Evolutionary conservation across 192 early-diverging fungal genomes (phyloP), one percentile per base, ranked within the genome.

Genomic region (Podila verticillata): DNA sequence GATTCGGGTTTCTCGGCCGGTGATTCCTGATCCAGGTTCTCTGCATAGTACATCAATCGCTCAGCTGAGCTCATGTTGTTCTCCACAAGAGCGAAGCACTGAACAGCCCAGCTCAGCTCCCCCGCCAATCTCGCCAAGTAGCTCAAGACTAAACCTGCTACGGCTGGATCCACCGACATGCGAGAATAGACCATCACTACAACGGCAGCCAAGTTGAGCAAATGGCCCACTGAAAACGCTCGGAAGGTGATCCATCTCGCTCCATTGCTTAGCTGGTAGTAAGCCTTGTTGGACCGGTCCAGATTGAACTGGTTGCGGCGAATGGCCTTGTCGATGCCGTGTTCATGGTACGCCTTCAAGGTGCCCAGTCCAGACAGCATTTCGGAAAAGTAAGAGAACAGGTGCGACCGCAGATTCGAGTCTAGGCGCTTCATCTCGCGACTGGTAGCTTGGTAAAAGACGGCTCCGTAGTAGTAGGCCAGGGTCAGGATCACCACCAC

Each of bases 51-150:
- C 61, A 74, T 62, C 26, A 82, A 28, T 28, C 81, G 48, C 49
- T 78, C 64, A 5, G 61, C 81, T 2, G 69, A 82, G 62, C 69
- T 81, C 84, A 77, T 82, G 59, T 63, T 82, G 48, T 74, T 75
- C 57, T 70, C 79, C 82, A 94, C 89, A 57, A 89, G 82, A 31
- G 86, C 86, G 65, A 90, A 92, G 68, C 84, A 88, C 47, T 94
- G 88, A 32, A 97, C 89, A 17, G 92, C 82, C 94, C 94, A 96
- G 47, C 91, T 78, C 83, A 95, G 79, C 63, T 89, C 86, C 54
- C 91, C 86, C 2, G 94, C 90, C 80, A 98, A 93, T 54, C 89
- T 87, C 0, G 94, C 84, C 2, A 96, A 86, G 68, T 97, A 97
- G 70, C 91, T 91, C 39, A 99, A 83, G 26, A 89, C 81, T 34